A percentile compares a stretch with the other conserved stretches of the same genome.
Conservation (phyloP, 169 alveolate species). For the Cryptosporidium muris region DNA sequence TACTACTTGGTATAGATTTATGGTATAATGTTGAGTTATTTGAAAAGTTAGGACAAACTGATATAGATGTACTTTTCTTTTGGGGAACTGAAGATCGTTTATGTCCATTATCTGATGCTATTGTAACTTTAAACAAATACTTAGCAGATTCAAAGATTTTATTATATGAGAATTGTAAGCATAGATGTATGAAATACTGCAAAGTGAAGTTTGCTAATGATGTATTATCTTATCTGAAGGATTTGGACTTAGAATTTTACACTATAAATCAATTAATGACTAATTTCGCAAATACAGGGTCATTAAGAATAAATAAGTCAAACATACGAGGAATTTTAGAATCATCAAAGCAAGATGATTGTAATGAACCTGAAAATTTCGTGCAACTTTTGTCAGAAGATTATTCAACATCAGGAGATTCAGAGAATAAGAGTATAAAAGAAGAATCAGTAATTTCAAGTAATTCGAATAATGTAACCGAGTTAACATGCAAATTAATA, state of each 20-base stretch:
- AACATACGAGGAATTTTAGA: too few relatives aligned
- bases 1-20: conserved; percentile 37
- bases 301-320: too few relatives aligned
- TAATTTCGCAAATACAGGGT: background rate
- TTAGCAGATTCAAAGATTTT: conserved; percentile 27
- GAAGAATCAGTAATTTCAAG: too few relatives aligned
- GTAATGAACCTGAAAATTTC: too few relatives aligned
- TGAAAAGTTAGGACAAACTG: conserved; percentile 11
- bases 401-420: too few relatives aligned
- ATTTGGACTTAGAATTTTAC: conserved; percentile 9
- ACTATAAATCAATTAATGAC: conserved; percentile 3
- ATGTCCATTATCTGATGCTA: conserved; percentile 41
- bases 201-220: conserved; percentile 33
- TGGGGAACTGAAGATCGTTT: conserved; percentile 63
- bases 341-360: too few relatives aligned
- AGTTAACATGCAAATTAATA: too few relatives aligned
- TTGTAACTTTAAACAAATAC: conserved; percentile 35
- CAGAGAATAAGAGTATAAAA: too few relatives aligned
- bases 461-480: too few relatives aligned
- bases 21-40: conserved; percentile 42
- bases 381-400: too few relatives aligned
- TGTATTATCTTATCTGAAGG: conserved; percentile 6
- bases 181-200: conserved; percentile 52
- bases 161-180: conserved; percentile 56
- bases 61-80: conserved; percentile 31